These are phyloP conservation scores for Trichoderma pleuroti DNA, from an alignment of 2,329 filamentous ascomycete genomes.

Conservation along the genomic window DNA sequence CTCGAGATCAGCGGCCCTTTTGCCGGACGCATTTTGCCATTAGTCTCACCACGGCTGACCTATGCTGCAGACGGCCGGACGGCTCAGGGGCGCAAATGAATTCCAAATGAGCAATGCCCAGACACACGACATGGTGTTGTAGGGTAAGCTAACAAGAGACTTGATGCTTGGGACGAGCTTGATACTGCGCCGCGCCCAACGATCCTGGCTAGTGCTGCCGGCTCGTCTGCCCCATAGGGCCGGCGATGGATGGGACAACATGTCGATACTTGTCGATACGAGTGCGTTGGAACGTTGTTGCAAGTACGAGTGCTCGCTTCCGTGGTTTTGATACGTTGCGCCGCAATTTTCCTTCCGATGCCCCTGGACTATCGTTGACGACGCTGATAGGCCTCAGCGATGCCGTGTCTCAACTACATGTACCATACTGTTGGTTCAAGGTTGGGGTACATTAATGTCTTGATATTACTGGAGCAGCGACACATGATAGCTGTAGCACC, in stretches of 20 bases:
- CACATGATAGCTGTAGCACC: background rate
- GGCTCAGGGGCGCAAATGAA: background rate
- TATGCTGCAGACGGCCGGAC: background rate
- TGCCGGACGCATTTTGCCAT: background rate
- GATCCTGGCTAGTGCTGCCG: background rate
- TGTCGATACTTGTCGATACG: background rate
- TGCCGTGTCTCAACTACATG: no score
- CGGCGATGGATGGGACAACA: background rate
- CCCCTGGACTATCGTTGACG: background rate
- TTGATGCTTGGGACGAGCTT: background rate
- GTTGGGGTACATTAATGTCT: no score
- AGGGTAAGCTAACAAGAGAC: slow-evolving; percentile 4
- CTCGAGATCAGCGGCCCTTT: slow-evolving; percentile 1
- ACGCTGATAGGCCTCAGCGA: background rate
- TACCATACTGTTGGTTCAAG: no score
- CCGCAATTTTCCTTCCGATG: background rate
- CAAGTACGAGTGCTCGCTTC: background rate
- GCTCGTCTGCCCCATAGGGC: background rate
- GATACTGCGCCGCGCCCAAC: slow-evolving; percentile 1
- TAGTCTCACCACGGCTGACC: slow-evolving; percentile 8
- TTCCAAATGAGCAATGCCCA: background rate
- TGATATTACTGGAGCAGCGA: background rate
- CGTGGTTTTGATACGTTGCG: background rate
- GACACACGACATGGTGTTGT: background rate
- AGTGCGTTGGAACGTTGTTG: background rate